Conservation (phyloP, 768 basidiomycete genomes). For the Termitomyces sp. region DNA sequence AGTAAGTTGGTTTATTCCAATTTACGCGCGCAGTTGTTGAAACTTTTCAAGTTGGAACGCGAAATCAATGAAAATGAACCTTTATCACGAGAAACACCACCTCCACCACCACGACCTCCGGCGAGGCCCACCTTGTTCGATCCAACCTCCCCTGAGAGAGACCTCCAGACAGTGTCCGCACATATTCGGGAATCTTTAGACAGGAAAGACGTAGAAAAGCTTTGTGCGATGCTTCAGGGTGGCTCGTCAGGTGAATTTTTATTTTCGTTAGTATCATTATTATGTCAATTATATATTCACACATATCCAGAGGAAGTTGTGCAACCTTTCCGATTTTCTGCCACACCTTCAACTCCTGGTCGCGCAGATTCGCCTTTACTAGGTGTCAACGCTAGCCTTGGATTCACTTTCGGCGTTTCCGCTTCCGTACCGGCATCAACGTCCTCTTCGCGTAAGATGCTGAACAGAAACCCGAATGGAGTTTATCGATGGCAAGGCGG, state of each 20-base stretch:
- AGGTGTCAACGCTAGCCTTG: slow-evolving; percentile 13
- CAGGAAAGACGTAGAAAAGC: slow-evolving; percentile 3
- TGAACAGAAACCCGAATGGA: slow-evolving; percentile 73
- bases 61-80: slow-evolving; percentile 7
- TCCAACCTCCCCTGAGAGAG: slow-evolving; percentile 32
- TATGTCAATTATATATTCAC: slow-evolving; percentile 2
- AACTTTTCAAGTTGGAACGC: slow-evolving; percentile 14
- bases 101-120: slow-evolving; percentile 7
- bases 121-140: not conserved
- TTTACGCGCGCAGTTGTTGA: not conserved
- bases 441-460: slow-evolving; percentile 43
- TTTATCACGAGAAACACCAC: not conserved
- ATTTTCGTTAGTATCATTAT: not conserved
- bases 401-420: slow-evolving; percentile 16
- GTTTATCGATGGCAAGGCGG: slow-evolving; percentile 70
- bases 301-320: slow-evolving; percentile 26
- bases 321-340: slow-evolving; percentile 63
- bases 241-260: slow-evolving; percentile 39
- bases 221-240: slow-evolving; percentile 36
- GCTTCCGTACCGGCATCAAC: slow-evolving; percentile 15
- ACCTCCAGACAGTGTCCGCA: slow-evolving; percentile 33
- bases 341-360: slow-evolving; percentile 33
- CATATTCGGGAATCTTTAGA: slow-evolving; percentile 9
- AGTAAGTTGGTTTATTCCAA: slow-evolving; percentile 10
- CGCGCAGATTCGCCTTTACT: slow-evolving; percentile 31